A percentile compares a stretch with the other conserved stretches of the same genome.
Evolutionary conservation across 176 grass and related monocot genomes (phyloP).

Genomic region (Avena sativa): DNA sequence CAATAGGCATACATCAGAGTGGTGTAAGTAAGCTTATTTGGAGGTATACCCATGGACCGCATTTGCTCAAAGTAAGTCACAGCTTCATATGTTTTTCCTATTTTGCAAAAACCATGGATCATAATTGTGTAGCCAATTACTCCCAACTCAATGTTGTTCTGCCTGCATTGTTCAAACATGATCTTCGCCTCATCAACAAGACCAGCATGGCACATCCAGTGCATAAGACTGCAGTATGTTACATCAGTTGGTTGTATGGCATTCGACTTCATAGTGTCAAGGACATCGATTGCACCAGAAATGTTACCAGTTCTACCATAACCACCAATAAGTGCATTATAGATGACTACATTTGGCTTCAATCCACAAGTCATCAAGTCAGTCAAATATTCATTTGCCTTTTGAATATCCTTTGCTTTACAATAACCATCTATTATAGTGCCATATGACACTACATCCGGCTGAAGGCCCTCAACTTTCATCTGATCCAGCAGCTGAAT

Average conservation of each 20-base stretch:
- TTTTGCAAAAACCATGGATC: conserved; percentile 77
- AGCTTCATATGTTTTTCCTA: conserved; percentile 85
- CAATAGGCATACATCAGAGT: conserved; percentile 74
- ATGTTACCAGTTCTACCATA: conserved; percentile 74
- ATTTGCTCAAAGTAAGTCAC: conserved; percentile 71
- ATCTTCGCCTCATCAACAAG: conserved; percentile 72
- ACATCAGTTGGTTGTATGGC: conserved; percentile 67
- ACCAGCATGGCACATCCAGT: conserved; percentile 78
- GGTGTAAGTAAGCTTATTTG: conserved; percentile 91
- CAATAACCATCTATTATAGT: conserved; percentile 83
- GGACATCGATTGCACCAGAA: conserved; percentile 65
- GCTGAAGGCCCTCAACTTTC: conserved; percentile 61
- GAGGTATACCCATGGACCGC: conserved; percentile 57
- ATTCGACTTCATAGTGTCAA: conserved; percentile 75
- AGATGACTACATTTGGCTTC: conserved; percentile 72
- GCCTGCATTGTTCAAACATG: conserved; percentile 59
- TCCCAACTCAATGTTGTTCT: conserved; percentile 56
- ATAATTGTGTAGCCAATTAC: conserved; percentile 81
- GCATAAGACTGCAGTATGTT: conserved; percentile 75
- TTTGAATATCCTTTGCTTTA: conserved; percentile 77
- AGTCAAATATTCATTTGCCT: conserved; percentile 67
- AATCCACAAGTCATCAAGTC: conserved; percentile 66
- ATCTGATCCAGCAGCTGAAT: conserved; percentile 65
- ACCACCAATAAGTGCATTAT: conserved; percentile 89
- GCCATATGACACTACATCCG: conserved; percentile 80